These are phyloP conservation scores for Acer yangbiense DNA, from an alignment of 345 rosid genomes.

Conservation along the genomic window DNA sequence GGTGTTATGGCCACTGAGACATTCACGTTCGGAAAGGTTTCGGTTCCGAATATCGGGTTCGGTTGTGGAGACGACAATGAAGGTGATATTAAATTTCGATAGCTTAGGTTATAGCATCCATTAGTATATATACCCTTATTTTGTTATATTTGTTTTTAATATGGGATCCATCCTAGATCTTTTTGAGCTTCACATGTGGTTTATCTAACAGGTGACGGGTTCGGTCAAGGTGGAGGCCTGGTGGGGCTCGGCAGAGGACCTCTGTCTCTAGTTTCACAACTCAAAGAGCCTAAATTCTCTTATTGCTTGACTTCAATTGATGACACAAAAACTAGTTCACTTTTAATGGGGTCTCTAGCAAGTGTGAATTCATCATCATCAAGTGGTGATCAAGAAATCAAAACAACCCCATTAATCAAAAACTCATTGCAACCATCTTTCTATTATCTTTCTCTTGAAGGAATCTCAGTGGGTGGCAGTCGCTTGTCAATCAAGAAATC, in stretches of 20 bases:
- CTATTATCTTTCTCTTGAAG: slow-evolving; percentile 85
- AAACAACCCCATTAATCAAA: slow-evolving; percentile 56
- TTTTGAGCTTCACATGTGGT: no score
- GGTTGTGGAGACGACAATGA: slow-evolving; percentile 86
- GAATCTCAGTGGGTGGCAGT: slow-evolving; percentile 73
- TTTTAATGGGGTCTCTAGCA: slow-evolving; percentile 66
- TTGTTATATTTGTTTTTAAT: no score
- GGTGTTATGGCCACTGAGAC: slow-evolving; percentile 69
- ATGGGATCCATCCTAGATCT: no score
- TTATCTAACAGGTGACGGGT: slow-evolving; percentile 57
- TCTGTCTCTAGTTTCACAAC: slow-evolving; percentile 75
- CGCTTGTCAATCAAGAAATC: slow-evolving; percentile 64
- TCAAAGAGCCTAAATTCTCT: slow-evolving; percentile 70
- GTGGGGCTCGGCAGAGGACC: slow-evolving; percentile 92
- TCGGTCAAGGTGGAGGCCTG: slow-evolving; percentile 78
- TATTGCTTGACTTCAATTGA: slow-evolving; percentile 81
- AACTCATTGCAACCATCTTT: slow-evolving; percentile 78
- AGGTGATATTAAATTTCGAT: slow-evolving; percentile 36
- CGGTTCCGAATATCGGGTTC: slow-evolving; percentile 59
- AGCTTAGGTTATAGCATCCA: no score
- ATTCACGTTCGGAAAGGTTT: slow-evolving; percentile 59
- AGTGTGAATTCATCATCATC: slow-evolving; percentile 17
- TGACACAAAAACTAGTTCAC: slow-evolving; percentile 53
- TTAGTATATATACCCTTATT: no score
- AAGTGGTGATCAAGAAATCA: slow-evolving; percentile 17